Evolutionary conservation across 306 rosid species (phyloP).

Genomic region (Senna siamea): DNA sequence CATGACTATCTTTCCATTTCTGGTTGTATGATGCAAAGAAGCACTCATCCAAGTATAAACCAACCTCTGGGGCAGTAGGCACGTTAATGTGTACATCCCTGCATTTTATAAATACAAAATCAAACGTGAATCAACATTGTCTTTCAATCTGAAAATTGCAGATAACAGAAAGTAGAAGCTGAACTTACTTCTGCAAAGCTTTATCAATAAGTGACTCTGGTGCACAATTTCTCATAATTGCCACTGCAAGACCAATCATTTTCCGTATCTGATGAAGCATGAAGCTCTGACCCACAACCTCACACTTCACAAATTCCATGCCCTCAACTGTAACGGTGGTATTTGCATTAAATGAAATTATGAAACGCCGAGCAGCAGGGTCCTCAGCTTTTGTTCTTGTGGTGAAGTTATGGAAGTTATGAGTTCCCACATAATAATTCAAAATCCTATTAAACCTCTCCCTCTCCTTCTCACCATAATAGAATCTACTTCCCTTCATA

Average conservation of each 20-base stretch:
- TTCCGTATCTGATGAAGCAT: constrained; percentile 98
- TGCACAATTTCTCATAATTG: constrained; percentile 81
- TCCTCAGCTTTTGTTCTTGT: constrained; percentile 91
- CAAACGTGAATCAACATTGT: constrained; percentile 25
- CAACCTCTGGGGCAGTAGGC: constrained; percentile 98
- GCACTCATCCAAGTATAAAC: constrained; percentile 91
- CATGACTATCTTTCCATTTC: constrained; percentile 92
- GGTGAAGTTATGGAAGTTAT: constrained; percentile 93
- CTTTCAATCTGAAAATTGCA: constrained; percentile 28
- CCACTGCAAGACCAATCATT: constrained; percentile 94
- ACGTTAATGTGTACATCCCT: constrained; percentile 83
- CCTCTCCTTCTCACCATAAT: constrained; percentile 73
- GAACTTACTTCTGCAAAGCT: constrained; percentile 81
- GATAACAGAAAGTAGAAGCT: constrained; percentile 16
- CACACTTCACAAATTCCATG: constrained; percentile 85
- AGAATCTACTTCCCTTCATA: constrained; percentile 49
- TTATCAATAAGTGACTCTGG: constrained; percentile 68
- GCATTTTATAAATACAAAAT: constrained; percentile 16
- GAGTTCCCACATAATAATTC: constrained; percentile 78
- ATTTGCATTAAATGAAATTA: constrained; percentile 70
- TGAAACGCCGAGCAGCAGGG: constrained; percentile 76
- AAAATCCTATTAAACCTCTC: constrained; percentile 76
- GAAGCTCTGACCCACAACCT: constrained; percentile 95
- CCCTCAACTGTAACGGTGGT: constrained; percentile 60
- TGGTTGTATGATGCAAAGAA: constrained; percentile 81